phyloP scores from a whole-genome alignment of 345 rosid species.

The Eucalyptus decipiens region DNA sequence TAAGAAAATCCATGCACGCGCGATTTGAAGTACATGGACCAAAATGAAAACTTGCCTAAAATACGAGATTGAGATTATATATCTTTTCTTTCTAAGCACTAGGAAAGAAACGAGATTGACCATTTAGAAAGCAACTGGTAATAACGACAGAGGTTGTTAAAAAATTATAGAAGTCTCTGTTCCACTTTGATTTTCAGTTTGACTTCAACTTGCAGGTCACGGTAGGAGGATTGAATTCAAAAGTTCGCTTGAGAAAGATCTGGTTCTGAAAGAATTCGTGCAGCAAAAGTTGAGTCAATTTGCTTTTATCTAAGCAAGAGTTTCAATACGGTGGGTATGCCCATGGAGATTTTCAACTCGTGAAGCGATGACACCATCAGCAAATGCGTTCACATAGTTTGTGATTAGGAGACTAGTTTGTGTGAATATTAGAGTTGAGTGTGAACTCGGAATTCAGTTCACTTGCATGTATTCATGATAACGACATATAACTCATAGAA shows the following conservation, averaged over 20 bases:
- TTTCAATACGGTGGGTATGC: background rate
- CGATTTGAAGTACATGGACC: background rate
- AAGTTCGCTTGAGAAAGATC: background rate
- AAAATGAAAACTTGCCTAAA: background rate
- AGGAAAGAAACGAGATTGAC: background rate
- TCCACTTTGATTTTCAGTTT: background rate
- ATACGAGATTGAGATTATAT: background rate
- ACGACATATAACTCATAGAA: background rate
- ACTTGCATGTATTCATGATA: background rate
- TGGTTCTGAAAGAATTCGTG: slow-evolving; percentile 1
- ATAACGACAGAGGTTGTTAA: background rate
- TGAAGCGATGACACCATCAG: background rate
- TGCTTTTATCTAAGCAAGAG: background rate
- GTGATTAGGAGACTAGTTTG: background rate
- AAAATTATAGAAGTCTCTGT: background rate
- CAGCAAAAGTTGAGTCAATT: background rate
- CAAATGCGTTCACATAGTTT: background rate
- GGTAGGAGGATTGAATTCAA: slow-evolving; percentile 11
- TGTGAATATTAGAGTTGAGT: background rate
- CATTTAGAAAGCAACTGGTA: background rate
- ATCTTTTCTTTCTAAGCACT: background rate
- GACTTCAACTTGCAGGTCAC: slow-evolving; percentile 4
- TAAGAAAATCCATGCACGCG: background rate
- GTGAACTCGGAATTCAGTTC: background rate
- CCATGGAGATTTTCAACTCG: background rate